phyloP scores from a whole-genome alignment of 805 yeast genomes.

The Saturnispora silvae region DNA sequence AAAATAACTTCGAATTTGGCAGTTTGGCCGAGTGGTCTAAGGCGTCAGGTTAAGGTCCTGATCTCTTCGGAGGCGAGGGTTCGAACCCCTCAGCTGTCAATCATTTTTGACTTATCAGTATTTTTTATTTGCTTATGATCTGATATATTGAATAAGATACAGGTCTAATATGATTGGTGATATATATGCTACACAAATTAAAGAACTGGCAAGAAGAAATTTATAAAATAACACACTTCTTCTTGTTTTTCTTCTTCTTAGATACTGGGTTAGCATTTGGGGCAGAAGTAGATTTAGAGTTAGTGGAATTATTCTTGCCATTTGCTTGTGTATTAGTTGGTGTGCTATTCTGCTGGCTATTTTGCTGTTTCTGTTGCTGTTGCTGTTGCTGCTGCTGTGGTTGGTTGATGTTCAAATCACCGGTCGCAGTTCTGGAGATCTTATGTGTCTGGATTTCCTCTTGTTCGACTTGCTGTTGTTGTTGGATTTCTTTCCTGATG shows the following conservation, averaged over 20 bases:
- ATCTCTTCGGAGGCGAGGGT: conserved; percentile 18
- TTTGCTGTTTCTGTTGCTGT: neutral
- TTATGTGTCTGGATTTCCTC: neutral
- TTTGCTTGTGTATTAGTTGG: too few species aligned
- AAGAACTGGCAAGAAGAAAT: neutral
- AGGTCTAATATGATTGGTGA: too few species aligned
- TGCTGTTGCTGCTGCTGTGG: neutral
- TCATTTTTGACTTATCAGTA: conserved; percentile 6
- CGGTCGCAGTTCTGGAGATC: neutral
- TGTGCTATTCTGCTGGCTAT: too few species aligned
- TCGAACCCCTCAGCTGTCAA: conserved; percentile 19
- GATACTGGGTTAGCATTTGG: neutral
- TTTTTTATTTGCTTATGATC: neutral
- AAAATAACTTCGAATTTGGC: too few species aligned
- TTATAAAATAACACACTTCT: conserved; percentile 7
- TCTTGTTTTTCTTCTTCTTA: conserved; percentile 6
- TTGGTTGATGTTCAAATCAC: neutral
- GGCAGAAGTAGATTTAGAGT: neutral
- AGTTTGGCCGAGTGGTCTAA: conserved; percentile 19
- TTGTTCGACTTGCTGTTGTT: conserved; percentile 12
- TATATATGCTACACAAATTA: too few species aligned
- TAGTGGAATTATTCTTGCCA: too few species aligned
- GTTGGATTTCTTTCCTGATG: conserved; percentile 55
- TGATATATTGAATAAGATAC: neutral
- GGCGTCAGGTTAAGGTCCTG: conserved; percentile 18